phyloP scores from a whole-genome alignment of 345 rosid genomes.

The Rhodamnia argentea region DNA sequence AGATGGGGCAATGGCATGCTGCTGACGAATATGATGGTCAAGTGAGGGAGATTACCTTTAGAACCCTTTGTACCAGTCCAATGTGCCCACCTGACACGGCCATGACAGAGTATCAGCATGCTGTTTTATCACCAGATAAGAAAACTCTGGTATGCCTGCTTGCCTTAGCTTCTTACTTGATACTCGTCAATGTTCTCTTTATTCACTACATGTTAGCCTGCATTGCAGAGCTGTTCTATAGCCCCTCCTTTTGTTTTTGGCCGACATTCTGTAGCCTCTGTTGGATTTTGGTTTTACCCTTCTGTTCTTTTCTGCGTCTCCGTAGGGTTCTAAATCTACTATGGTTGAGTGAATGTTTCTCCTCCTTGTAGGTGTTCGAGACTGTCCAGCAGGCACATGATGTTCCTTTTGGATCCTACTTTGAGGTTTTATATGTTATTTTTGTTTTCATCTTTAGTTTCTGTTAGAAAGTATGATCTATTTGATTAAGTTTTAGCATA shows the following conservation, averaged over 20 bases:
- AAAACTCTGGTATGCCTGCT: conserved; percentile 41
- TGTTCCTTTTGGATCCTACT: conserved; percentile 93
- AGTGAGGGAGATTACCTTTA: conserved; percentile 88
- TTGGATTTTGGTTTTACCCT: neutral
- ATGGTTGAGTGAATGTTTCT: neutral
- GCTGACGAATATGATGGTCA: conserved; percentile 94
- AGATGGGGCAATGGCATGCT: conserved; percentile 94
- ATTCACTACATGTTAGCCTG: neutral
- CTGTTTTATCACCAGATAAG: conserved; percentile 69
- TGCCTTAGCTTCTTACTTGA: neutral
- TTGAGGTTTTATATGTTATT: conserved; percentile 48
- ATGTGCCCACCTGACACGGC: conserved; percentile 99
- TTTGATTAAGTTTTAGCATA: neutral
- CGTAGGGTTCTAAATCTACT: neutral
- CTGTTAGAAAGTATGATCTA: neutral
- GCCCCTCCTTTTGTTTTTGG: neutral
- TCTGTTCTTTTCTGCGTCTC: neutral
- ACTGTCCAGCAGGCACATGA: conserved; percentile 96
- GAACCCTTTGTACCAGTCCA: conserved; percentile 79
- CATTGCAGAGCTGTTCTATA: neutral
- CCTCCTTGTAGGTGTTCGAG: conserved; percentile 63
- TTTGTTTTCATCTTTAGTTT: neutral
- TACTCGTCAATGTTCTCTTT: neutral
- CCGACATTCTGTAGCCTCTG: neutral
- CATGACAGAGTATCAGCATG: conserved; percentile 93